A percentile compares a stretch with the other conserved stretches of the same genome.
Evolutionary conservation across 2,329 filamentous ascomycete species (phyloP).

Genomic region (Aspergillus sclerotialis): DNA sequence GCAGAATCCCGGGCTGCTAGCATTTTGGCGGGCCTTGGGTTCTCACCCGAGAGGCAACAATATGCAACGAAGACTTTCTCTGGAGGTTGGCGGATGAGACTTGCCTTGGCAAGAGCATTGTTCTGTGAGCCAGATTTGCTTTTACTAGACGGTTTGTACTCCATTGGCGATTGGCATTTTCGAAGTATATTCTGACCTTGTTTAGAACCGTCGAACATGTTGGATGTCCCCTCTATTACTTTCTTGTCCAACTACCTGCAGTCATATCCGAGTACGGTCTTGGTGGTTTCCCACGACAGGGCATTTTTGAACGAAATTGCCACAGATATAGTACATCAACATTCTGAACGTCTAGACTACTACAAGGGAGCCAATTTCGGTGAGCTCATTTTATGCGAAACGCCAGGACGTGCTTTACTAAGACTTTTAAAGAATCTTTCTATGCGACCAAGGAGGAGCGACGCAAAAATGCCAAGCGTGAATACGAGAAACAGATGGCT

Average conservation of each 20-base stretch:
- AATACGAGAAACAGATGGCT: slow-evolving; percentile 98
- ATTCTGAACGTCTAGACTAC: slow-evolving; percentile 95
- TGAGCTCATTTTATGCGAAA: slow-evolving; percentile 26
- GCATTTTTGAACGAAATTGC: slow-evolving; percentile 98
- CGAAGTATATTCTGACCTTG: slow-evolving; percentile 11
- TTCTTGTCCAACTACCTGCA: slow-evolving; percentile 96
- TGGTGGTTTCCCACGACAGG: slow-evolving; percentile 97
- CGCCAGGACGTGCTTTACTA: too few relatives aligned
- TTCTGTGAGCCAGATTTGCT: slow-evolving; percentile 97
- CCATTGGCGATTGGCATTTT: not conserved
- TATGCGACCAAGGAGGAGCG: slow-evolving; percentile 97
- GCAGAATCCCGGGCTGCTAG: slow-evolving; percentile 91
- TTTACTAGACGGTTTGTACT: slow-evolving; percentile 65
- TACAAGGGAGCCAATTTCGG: slow-evolving; percentile 94
- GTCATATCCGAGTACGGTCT: slow-evolving; percentile 83
- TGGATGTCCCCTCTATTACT: slow-evolving; percentile 99
- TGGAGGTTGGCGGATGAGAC: slow-evolving; percentile 98
- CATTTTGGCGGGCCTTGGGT: slow-evolving; percentile 93
- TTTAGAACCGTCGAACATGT: slow-evolving; percentile 95
- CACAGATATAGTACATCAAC: slow-evolving; percentile 98
- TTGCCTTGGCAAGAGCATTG: slow-evolving; percentile 86
- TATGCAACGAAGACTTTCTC: slow-evolving; percentile 96
- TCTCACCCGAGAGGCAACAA: slow-evolving; percentile 87
- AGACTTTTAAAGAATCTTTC: slow-evolving; percentile 62
- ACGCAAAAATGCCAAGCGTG: slow-evolving; percentile 89